Evolutionary conservation across 176 grass and related monocot species (phyloP), one percentile per base, ranked within the genome.

Genomic region (Alopecurus myosuroides): DNA sequence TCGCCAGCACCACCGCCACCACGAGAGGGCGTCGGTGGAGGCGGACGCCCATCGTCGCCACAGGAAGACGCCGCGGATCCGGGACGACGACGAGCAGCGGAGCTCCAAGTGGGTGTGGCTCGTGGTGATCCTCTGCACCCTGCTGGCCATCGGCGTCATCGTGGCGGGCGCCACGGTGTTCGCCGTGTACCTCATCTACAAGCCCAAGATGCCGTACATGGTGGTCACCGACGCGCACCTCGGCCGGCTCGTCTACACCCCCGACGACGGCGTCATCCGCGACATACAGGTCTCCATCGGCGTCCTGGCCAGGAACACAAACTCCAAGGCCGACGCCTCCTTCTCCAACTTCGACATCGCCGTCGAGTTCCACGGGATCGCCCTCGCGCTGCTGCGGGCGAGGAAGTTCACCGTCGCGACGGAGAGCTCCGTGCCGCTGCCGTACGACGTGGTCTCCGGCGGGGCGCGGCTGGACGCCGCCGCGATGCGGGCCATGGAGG

Each of bases 191-290:
- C 60, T 98, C 11, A 66, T 95, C 15, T 95, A 93, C 87, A 88
- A 92, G 82, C 95, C 91, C 25, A 85, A 60, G 87, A 93, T 88
- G 88, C 93, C 92, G 7, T 91, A 91, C 82, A 82, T 97, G 42
- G 50, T 88, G 4, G 86, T 97, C 29, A 48, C 81, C 28, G 81
- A 74, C 56, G 92, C 95, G 3, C 89, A 75, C 5, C 91, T 95
- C 11, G 34, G 68, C 52, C 30, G 12, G 0, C 91, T 98, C 1
- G 39, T 11, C 14, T 94, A 95, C 66, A 82, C 64, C 58, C 82
- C 86, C 22, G 50, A n/a, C 26, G 87, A 41, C 31, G 87, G 93
- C 23, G 88, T 75, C 29, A 92, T 98, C 86, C 17, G 17, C 0
- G 48, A 90, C 49, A 52, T 92, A 15, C 60, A 78, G 68, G 78